phyloP scores from a whole-genome alignment of 768 basidiomycete species.

The Lactarius deliciosus region DNA sequence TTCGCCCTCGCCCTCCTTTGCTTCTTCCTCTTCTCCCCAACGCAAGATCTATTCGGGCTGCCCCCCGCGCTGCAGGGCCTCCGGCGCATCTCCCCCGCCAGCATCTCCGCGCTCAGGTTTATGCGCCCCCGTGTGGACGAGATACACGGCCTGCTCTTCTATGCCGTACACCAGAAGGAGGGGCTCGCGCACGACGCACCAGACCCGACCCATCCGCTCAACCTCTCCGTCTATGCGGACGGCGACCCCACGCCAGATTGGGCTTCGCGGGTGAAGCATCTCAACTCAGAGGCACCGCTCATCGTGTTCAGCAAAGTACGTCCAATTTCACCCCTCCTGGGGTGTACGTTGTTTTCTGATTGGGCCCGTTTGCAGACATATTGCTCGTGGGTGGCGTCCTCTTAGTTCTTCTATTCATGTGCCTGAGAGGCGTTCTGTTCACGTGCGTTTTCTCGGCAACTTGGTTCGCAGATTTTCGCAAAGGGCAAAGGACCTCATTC shows the following conservation, averaged over 20 bases:
- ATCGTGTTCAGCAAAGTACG: slow-evolving; percentile 81
- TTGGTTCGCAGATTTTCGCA: slow-evolving; percentile 50
- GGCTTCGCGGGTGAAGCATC: slow-evolving; percentile 41
- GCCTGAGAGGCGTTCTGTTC: slow-evolving; percentile 6
- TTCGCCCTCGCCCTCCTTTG: slow-evolving; percentile 4
- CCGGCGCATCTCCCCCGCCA: slow-evolving; percentile 24
- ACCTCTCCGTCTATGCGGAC: slow-evolving; percentile 55
- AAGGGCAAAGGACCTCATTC: slow-evolving; percentile 61
- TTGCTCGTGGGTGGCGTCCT: slow-evolving; percentile 60
- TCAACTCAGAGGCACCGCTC: slow-evolving; percentile 58
- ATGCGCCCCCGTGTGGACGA: slow-evolving; percentile 38
- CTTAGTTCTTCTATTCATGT: not conserved
- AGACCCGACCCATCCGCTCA: slow-evolving; percentile 49
- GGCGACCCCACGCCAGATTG: slow-evolving; percentile 43
- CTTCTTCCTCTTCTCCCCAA: slow-evolving; percentile 27
- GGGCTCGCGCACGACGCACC: slow-evolving; percentile 35
- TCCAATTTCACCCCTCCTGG: not conserved
- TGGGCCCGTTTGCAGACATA: slow-evolving; percentile 48
- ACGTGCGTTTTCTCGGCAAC: not conserved
- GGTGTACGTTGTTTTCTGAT: not conserved
- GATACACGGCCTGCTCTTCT: slow-evolving; percentile 68
- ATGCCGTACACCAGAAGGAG: slow-evolving; percentile 53
- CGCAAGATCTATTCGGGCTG: slow-evolving; percentile 21
- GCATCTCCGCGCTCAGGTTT: slow-evolving; percentile 18
- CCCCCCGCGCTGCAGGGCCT: slow-evolving; percentile 24